Evolutionary conservation across 2,329 filamentous ascomycete genomes (phyloP).

Genomic region (Aspergillus texensis): DNA sequence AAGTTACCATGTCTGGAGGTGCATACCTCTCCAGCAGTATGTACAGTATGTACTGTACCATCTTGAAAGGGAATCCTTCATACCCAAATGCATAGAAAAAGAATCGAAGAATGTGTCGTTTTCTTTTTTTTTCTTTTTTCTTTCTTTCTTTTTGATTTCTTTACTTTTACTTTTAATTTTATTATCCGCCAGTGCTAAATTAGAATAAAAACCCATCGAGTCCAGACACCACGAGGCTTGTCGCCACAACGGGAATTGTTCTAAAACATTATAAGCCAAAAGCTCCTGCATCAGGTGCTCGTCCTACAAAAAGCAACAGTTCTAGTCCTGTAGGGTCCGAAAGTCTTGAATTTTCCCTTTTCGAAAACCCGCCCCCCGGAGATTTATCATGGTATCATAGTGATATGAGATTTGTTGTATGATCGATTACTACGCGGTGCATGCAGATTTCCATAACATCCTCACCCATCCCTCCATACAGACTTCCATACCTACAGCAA

Average conservation of each 20-base stretch:
- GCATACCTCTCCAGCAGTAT: not conserved
- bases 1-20: not conserved
- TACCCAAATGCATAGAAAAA: not conserved
- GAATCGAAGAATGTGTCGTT: not conserved
- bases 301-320: constrained; percentile 1
- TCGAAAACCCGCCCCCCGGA: not conserved
- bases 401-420: not conserved
- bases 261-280: not conserved
- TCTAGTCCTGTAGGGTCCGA: not conserved
- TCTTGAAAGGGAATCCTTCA: not conserved
- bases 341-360: not conserved
- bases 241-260: constrained; percentile 1
- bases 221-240: constrained; percentile 7
- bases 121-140: not conserved
- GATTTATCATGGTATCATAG: not conserved
- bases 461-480: not conserved
- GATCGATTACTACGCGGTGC: not conserved
- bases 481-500: not conserved
- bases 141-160: not conserved
- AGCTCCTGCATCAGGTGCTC: constrained; percentile 5
- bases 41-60: not conserved
- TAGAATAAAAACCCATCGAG: not conserved
- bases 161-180: not conserved
- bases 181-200: not conserved
- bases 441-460: not conserved